Evolutionary conservation across 345 rosid genomes (phyloP), one percentile per base, ranked within the genome.

Genomic region (Eucalyptus pumila): DNA sequence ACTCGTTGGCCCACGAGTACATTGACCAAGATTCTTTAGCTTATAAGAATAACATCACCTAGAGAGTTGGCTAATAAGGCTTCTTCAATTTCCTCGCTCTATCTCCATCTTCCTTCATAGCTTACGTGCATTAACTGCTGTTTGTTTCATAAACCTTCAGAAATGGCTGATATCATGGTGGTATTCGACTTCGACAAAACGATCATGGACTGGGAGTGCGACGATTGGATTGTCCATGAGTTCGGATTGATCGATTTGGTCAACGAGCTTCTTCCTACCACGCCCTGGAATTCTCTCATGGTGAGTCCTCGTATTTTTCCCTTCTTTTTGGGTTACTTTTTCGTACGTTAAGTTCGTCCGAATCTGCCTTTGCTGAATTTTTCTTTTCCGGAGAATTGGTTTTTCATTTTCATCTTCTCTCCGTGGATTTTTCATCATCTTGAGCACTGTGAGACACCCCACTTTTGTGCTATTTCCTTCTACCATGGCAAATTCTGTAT

Each of bases 281-380:
- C 95, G 97, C 97, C 98, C 45, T 97, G 98, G 98, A 97, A 97
- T 90, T 89, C 96, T 91, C 92, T 96, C 89, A 96, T 97, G 99
- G 98, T 96, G 89, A 60, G 86, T 72, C 44, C 34, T 32, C 3
- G 76, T 12, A 56, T 9, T 62, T 62, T 62, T 62, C n/a, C 32
- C n/a, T 60, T 12, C n/a, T 27, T 27, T 27, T 62, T 2, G 69
- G 32, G 32, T 62, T 27, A 30, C 69, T 62, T 62, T 89, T 15
- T 86, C 86, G 15, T 3, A 21, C 0, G 30, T 81, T 40, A 24
- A 30, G 44, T 65, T 65, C 76, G 7, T 65, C 76, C 37, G 24
- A 32, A 86, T 50, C 27, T 15, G 40, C 67, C 26, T 49, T 34
- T 24, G 21, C 19, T n/a, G 42, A 14, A 50, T 50, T 47, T 8